Evolutionary conservation across 2,329 filamentous ascomycete species (phyloP).

Genomic region (Fusarium praegraminearum): DNA sequence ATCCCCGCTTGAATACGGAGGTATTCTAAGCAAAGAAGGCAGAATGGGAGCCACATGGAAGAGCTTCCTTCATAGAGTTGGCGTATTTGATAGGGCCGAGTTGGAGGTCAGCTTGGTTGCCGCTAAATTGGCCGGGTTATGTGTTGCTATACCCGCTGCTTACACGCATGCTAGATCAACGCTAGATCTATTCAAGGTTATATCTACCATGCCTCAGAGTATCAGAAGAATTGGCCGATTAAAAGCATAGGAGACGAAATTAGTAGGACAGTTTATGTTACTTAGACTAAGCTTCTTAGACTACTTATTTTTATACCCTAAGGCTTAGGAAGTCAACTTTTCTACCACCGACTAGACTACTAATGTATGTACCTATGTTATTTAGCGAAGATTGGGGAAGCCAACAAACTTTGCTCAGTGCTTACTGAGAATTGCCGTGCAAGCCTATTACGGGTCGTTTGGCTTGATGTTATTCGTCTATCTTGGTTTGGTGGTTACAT

Average conservation of each 20-base stretch:
- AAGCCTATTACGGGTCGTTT: background rate
- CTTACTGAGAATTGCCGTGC: slow-evolving; percentile 17
- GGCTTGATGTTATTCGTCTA: background rate
- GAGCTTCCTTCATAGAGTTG: too few species aligned
- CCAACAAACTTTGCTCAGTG: slow-evolving; percentile 5
- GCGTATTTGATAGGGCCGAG: background rate
- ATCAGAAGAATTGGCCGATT: too few species aligned
- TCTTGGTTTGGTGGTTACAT: background rate
- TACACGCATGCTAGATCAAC: background rate
- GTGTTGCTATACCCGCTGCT: background rate
- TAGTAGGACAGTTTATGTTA: too few species aligned
- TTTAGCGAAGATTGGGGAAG: background rate
- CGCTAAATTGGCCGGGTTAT: background rate
- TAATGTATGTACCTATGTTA: background rate
- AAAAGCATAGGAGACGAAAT: too few species aligned
- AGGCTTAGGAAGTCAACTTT: too few species aligned
- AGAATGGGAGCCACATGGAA: background rate
- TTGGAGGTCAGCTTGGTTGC: background rate
- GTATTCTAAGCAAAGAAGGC: background rate
- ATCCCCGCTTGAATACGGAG: background rate
- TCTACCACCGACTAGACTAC: too few species aligned
- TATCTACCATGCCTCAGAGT: background rate
- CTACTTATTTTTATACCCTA: too few species aligned
- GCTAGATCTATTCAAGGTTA: background rate
- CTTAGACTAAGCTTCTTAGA: too few species aligned